Evolutionary conservation across 129 eudicot species (phyloP).

Genomic region (Flaveria bidentis): DNA sequence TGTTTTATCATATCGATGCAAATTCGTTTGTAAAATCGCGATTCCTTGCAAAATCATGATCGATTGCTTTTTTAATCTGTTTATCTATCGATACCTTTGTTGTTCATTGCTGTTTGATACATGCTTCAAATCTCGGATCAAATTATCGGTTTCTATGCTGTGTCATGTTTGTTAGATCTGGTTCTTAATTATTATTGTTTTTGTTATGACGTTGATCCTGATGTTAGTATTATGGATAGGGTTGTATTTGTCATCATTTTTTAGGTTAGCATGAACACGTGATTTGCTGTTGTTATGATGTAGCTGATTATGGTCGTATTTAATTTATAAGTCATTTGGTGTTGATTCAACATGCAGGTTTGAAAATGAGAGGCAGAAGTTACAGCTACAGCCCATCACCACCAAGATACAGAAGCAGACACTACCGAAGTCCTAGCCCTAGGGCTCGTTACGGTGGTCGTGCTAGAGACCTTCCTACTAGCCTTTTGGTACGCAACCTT

Average conservation of each 20-base stretch:
- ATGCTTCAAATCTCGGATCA: constrained; percentile 1
- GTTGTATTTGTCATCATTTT: not conserved
- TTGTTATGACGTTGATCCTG: no score
- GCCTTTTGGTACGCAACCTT: constrained; percentile 84
- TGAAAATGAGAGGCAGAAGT: constrained; percentile 71
- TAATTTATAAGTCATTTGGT: not conserved
- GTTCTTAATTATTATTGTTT: no score
- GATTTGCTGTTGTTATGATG: not conserved
- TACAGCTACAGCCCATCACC: constrained; percentile 86
- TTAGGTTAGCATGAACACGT: not conserved
- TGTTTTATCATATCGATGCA: not conserved
- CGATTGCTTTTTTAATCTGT: not conserved
- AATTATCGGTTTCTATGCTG: not conserved
- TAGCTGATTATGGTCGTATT: not conserved
- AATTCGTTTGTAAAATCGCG: not conserved
- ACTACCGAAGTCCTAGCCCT: constrained; percentile 68
- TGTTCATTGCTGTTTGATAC: constrained; percentile 13
- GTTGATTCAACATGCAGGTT: constrained; percentile 28
- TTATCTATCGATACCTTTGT: not conserved
- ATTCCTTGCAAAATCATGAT: not conserved
- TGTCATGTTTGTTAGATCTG: no score
- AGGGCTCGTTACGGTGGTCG: constrained; percentile 54
- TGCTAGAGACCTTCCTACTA: constrained; percentile 66
- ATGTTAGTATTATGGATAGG: not conserved
- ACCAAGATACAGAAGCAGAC: constrained; percentile 61